Conservation (phyloP, 2,329 filamentous ascomycete genomes). For the Trichoderma sp. region DNA sequence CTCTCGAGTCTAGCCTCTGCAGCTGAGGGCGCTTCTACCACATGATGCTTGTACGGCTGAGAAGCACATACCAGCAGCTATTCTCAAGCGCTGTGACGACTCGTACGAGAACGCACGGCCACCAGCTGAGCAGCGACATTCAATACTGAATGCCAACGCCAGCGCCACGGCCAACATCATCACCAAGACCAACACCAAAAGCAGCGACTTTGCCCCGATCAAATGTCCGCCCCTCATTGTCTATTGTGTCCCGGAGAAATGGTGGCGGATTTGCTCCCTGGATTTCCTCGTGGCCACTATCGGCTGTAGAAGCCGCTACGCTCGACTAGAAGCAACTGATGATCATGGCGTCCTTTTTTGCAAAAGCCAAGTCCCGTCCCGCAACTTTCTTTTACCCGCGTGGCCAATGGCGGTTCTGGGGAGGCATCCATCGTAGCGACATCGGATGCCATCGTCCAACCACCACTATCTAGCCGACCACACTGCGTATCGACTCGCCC, state of each 20-base stretch:
- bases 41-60: neutral
- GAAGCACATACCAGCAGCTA: neutral
- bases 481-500: conserved; percentile 10
- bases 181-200: neutral
- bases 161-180: neutral
- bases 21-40: neutral
- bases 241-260: neutral
- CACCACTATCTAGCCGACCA: neutral
- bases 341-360: neutral
- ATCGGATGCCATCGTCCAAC: conserved; percentile 15
- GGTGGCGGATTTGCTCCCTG: neutral
- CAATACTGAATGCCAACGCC: neutral
- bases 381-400: conserved; percentile 19
- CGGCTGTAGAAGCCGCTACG: neutral
- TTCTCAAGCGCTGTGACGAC: neutral
- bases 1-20: neutral
- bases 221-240: neutral
- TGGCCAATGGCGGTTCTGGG: neutral
- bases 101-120: neutral
- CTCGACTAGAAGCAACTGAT: neutral
- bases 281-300: neutral
- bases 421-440: conserved; percentile 12
- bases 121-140: neutral
- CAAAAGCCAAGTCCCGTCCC: conserved; percentile 16
- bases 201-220: neutral